A percentile compares a stretch with the other conserved stretches of the same genome.
These are phyloP conservation scores for Trichocladium antarcticum DNA, from an alignment of 495 filamentous ascomycete species.

Conservation along the genomic window DNA sequence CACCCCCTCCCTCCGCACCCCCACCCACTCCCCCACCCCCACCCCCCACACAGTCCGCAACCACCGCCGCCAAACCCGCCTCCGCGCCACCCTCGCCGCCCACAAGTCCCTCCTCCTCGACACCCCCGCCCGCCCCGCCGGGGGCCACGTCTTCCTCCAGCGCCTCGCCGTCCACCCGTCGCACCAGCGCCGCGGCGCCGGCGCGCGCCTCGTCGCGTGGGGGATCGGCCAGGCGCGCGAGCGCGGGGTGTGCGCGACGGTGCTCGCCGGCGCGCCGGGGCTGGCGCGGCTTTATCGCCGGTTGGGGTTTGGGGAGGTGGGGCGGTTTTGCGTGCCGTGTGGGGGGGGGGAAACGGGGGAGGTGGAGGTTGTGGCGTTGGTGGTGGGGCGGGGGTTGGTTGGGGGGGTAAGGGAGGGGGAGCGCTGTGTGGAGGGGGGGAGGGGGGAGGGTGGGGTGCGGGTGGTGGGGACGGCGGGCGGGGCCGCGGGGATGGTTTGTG, in stretches of 20 bases:
- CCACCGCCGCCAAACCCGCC: slow-evolving; percentile 16
- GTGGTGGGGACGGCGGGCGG: background rate
- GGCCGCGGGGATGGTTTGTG: background rate
- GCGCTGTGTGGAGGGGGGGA: background rate
- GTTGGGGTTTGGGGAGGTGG: slow-evolving; percentile 23
- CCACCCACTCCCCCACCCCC: slow-evolving; percentile 2
- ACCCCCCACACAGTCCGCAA: slow-evolving; percentile 15
- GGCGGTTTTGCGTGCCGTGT: slow-evolving; percentile 19
- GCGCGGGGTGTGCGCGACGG: slow-evolving; percentile 15
- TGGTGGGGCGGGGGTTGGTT: background rate
- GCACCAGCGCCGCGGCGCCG: slow-evolving; percentile 40
- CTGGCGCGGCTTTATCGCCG: slow-evolving; percentile 16
- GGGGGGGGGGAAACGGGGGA: slow-evolving; percentile 19
- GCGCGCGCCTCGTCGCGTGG: slow-evolving; percentile 41
- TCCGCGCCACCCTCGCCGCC: slow-evolving; percentile 11
- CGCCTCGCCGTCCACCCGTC: slow-evolving; percentile 41
- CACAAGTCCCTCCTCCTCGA: slow-evolving; percentile 17
- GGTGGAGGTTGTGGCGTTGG: slow-evolving; percentile 21
- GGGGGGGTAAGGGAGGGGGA: background rate
- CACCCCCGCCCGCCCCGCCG: background rate
- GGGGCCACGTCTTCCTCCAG: slow-evolving; percentile 33
- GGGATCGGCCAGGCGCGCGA: slow-evolving; percentile 27
- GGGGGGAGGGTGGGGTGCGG: background rate
- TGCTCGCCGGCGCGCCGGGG: slow-evolving; percentile 25
- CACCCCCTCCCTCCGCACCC: background rate